Evolutionary conservation across 257 asterid species (phyloP), one percentile per base, ranked within the genome.

Genomic region (Fraxinus anomala): DNA sequence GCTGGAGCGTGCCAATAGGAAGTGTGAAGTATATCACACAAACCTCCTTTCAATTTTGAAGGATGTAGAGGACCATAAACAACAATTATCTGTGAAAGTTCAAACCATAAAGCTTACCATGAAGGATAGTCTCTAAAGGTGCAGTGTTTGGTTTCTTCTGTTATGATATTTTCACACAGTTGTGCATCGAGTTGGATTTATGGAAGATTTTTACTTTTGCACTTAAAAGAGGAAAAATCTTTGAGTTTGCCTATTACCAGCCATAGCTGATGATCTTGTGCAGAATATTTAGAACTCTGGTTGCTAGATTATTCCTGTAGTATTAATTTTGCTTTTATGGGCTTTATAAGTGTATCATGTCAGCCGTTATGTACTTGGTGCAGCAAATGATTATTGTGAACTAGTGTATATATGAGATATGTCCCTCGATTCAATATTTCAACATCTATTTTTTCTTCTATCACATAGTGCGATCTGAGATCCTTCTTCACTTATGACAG

Each of bases 51-150:
- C 97, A 10, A 92, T 93, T 80, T 79, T 96, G 88, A 92, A 89
- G 92, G 97, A 96, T 82, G 82, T 96, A 61, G 98, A 96, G 79
- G 97, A 86, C 80, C 97, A 96, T 80, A 96, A 92, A 79, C 98
- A 89, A 68, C 91, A 89, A 33, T 77, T 96, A 36, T 89, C 97
- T 10, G 63, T 91, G 75, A 92, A 91, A 87, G 97, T 93, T 31
- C 87, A 92, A 75, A 92, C 83, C 83, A 87, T 92, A 70, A 92
- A 93, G 88, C 89, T 91, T 76, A 85, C 90, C 89, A 83, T 96
- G 89, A 93, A 87, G 83, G 93, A 88, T 70, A 89, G 86, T 66
- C 81, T 87, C 73, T 89, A 75, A 83, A 79, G 81, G 74, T 81
- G 84, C 73, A 59, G 65, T 33, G 44, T 69, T 68, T 47, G 44